Evolutionary conservation across 2,329 filamentous ascomycete species (phyloP), one percentile per base, ranked within the genome.

Genomic region (Mariannaea elegans): DNA sequence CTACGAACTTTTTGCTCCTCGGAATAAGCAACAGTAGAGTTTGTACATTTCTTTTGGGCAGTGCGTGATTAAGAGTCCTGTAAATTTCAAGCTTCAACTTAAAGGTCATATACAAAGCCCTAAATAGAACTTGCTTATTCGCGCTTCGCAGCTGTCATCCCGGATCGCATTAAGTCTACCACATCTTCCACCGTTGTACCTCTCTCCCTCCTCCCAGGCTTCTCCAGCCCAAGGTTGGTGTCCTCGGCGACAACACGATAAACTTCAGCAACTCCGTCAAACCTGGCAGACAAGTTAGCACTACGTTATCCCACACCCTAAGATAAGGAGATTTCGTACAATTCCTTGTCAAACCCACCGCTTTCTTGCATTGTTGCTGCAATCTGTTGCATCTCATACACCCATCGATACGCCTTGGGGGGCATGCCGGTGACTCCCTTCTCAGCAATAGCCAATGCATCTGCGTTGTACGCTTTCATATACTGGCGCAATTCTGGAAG

Each of bases 401-500:
- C 87, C 90, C 90, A 94, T 10, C 91, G 80, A 73, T 93, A 93
- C 16, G 91, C 90, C 76, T 93, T 94, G 7, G 87, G 86, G 21
- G 89, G 82, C 84, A 93, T 90, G 13, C 74, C 78, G 4, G 83
- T 78, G 8, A 91, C 77, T 2, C 82, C 77, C 29, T 72, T 78
- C 66, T 85, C 81, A 0, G 81, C 85, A 48, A 75, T 71, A 23
- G 76, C 72, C 13, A 80, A 78, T 32, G 80, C 75, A 2, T 69
- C 71, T 0, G 89, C 86, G 47, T 80, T 78, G 57, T 82, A 77
- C 9, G 76, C 73, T 12, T 77, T 74, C 53, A 93, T 74, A 63
- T 90, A 85, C 9, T 74, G 73, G 59, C 83, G 78, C 27, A 93
- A 78, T 49, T 87, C 81, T 0, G 76, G 78, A 0, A 90, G 78